Evolutionary conservation across 1,139 yeast genomes (phyloP), one percentile per base, ranked within the genome.

Genomic region (Hansenula sp.): DNA sequence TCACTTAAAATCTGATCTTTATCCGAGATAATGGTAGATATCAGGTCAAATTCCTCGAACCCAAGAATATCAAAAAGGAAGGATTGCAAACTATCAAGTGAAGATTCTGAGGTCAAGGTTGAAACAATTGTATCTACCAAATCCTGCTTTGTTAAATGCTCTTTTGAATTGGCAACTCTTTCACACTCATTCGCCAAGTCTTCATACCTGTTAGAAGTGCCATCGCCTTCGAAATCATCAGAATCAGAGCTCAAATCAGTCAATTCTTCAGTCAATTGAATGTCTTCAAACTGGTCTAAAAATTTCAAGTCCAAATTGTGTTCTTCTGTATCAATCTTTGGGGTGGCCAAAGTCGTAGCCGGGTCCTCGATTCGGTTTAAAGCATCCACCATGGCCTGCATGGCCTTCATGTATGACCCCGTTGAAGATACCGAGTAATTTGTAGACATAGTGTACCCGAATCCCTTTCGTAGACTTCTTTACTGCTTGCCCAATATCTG

Each of bases 1-100:
- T 60, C 63, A 2, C 47, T 47, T 7, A 58, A 41, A 44, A 72
- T 52, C 17, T 59, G 61, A 0, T 59, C 55, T 52, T 79, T 75
- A 44, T 81, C 69, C 47, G 79, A 79, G 4, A 91, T 62, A 15
- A 93, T 66, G 42, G 75, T 77, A 1, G 90, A 72, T 10, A 90
- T 85, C 42, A 90, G 64, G 43, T 89, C 96, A 49, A 93, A 75
- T 57, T 89, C 85, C 32, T 89, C 96, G 55, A 81, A 85, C 0
- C 99, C 98, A 5, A 93, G 64, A 10, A 87, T 72, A 58, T 90
- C 96, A 50, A 88, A 81, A 33, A 93, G 62, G 40, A 36, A 66
- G 59, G 44, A 70, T 57, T 45, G 59, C 8, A 71, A 59, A 8
- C 74, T 55, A 29, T 65, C 68, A 16, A 52, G 57, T 0, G 57